A percentile compares a stretch with the other conserved stretches of the same genome.
Evolutionary conservation across 192 early-diverging fungal genomes (phyloP).

Genomic region (Backusella westeae): DNA sequence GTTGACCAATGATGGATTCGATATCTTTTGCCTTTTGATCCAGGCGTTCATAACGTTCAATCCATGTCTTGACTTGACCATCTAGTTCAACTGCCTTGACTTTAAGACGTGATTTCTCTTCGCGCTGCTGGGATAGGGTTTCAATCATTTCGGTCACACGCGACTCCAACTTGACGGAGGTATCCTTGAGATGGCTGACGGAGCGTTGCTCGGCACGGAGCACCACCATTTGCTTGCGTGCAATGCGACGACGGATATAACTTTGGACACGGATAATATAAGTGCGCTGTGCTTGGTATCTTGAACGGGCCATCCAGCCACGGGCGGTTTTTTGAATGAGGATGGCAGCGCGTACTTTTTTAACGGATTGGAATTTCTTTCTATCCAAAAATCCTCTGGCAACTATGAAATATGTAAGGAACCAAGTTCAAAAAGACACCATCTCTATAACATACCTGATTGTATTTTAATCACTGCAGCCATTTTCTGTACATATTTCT

Average conservation of each 20-base stretch:
- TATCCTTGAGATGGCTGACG: constrained; percentile 91
- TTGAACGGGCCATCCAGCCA: constrained; percentile 59
- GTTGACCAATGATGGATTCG: constrained; percentile 45
- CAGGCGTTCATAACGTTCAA: constrained; percentile 69
- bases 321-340: constrained; percentile 76
- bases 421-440: not conserved
- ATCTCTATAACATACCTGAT: constrained; percentile 23
- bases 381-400: constrained; percentile 72
- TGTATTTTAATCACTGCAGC: constrained; percentile 63
- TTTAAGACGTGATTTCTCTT: constrained; percentile 65
- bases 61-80: constrained; percentile 61
- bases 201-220: constrained; percentile 84
- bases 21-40: constrained; percentile 56
- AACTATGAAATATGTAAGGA: constrained; percentile 23
- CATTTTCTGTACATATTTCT: constrained; percentile 39
- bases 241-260: constrained; percentile 70
- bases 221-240: constrained; percentile 64
- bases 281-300: constrained; percentile 49
- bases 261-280: constrained; percentile 81
- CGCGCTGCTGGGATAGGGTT: constrained; percentile 57
- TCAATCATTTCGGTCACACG: constrained; percentile 96
- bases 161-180: constrained; percentile 89
- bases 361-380: constrained; percentile 41
- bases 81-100: constrained; percentile 40
- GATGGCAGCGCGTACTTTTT: constrained; percentile 73